Conservation (phyloP, 768 basidiomycete species). For the Lactifluus subvellereus region DNA sequence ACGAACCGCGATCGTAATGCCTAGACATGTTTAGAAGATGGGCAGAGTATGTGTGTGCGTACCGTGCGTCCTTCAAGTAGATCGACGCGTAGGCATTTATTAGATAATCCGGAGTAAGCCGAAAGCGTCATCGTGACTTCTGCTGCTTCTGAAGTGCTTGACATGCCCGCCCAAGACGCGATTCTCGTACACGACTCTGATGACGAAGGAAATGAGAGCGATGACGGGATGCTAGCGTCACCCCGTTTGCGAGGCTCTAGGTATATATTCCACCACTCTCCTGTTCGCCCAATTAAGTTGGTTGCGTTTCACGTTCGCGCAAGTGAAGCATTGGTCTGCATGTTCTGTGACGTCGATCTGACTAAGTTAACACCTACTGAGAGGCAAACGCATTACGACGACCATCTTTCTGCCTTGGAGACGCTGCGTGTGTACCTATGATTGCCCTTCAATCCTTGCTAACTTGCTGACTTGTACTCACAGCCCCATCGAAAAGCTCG, state of each 20-base stretch:
- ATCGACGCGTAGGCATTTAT: slow-evolving; percentile 23
- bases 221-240: neutral
- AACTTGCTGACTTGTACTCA: neutral
- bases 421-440: slow-evolving; percentile 6
- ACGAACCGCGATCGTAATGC: slow-evolving; percentile 92
- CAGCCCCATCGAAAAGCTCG: slow-evolving; percentile 8
- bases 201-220: neutral
- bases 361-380: slow-evolving; percentile 32
- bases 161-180: slow-evolving; percentile 16
- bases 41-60: neutral
- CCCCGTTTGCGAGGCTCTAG: neutral
- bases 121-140: neutral
- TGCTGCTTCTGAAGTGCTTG: neutral
- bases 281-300: neutral
- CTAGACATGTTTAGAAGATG: slow-evolving; percentile 62
- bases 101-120: slow-evolving; percentile 22
- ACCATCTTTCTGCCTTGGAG: slow-evolving; percentile 36
- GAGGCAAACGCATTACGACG: slow-evolving; percentile 51
- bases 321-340: slow-evolving; percentile 36
- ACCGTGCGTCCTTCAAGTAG: neutral
- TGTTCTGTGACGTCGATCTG: slow-evolving; percentile 45
- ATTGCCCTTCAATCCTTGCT: neutral
- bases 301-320: slow-evolving; percentile 14
- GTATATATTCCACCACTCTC: neutral
- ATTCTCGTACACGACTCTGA: slow-evolving; percentile 15